Evolutionary conservation across 805 yeast genomes (phyloP), one percentile per base, ranked within the genome.

Genomic region (Ogataea zsoltii): DNA sequence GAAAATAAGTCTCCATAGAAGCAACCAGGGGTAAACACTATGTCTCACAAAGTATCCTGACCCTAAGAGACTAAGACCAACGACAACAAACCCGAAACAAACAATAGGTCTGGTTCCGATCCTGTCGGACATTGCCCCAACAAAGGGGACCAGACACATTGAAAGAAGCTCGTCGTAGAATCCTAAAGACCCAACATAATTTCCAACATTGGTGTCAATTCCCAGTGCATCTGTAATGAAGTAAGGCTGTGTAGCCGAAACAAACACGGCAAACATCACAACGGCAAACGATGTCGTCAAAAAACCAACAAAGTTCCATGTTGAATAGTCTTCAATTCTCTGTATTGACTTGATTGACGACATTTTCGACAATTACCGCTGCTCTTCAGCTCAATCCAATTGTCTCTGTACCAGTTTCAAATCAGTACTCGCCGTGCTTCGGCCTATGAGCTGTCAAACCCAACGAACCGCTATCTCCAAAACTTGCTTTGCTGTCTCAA

Each of bases 71-170:
- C 80, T 67, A 3, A 70, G 14, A 7, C 81, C 81, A 28, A 77
- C 57, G 11, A 75, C 51, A n/a, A 69, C 32, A 35, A 82, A 73
- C 11, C 88, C 82, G 3, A 58, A 48, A 11, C 72, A 62, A 35
- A 75, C 75, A 21, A 82, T 71, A 18, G 77, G 64, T 45, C 82
- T 72, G 1, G 88, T 69, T 4, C 89, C 89, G 40, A 82, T 62
- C 52, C 75, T 74, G 56, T 85, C 91, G 51, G 80, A 73, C 21
- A 80, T 55, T 0, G 84, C 76, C 3, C 91, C 92, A 50, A 83
- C 65, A 17, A 83, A 62, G 0, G 91, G 90, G 11, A 85, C 75
- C 14, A 73, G 53, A 0, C 71, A 38, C 41, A 84, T 74, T 4
- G 80, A 70, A 0, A 79, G 63, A 9, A 83, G 46, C 58, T 85